Percentiles rank a stretch among this genome's conserved stretches.
These are phyloP conservation scores for Mychonastes homosphaera DNA, from an alignment of 139 green algal species.

Conservation along the genomic window DNA sequence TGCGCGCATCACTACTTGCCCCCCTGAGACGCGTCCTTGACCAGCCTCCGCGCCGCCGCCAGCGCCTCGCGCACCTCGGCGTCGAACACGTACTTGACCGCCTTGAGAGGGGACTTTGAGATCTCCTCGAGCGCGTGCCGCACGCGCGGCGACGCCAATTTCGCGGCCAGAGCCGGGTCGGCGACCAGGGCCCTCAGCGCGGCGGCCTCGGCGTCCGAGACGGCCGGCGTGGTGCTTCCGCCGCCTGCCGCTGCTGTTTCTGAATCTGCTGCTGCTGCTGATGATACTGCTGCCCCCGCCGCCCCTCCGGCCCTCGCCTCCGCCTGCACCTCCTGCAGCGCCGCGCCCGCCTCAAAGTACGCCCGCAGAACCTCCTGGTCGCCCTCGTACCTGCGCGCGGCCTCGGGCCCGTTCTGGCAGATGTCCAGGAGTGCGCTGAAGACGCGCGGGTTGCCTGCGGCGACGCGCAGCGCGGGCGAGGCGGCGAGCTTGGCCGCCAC, in stretches of 20 bases:
- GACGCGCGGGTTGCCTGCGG: background rate
- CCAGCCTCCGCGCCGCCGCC: constrained; percentile 8
- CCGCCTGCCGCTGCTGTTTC: background rate
- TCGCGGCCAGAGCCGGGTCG: background rate
- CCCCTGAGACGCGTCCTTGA: too few species aligned
- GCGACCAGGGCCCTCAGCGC: background rate
- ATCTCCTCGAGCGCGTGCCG: constrained; percentile 23
- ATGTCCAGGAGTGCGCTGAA: background rate
- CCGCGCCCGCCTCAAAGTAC: constrained; percentile 10
- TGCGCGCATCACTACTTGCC: too few species aligned
- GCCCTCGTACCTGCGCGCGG: constrained; percentile 13
- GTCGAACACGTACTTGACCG: constrained; percentile 31
- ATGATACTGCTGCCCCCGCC: background rate
- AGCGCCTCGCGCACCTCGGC: constrained; percentile 23
- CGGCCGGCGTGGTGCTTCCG: background rate
- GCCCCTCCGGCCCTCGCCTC: background rate
- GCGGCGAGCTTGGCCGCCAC: background rate
- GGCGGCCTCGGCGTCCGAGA: too few species aligned
- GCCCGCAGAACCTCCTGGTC: constrained; percentile 13
- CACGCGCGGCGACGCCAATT: constrained; percentile 9
- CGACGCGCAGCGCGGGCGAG: background rate
- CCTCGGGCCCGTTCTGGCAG: constrained; percentile 12
- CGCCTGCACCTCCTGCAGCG: constrained; percentile 13
- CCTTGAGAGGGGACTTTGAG: constrained; percentile 23
- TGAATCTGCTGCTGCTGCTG: background rate